Evolutionary conservation across 371 early-diverging fungal species (phyloP).

Genomic region (Mucor irregularis): DNA sequence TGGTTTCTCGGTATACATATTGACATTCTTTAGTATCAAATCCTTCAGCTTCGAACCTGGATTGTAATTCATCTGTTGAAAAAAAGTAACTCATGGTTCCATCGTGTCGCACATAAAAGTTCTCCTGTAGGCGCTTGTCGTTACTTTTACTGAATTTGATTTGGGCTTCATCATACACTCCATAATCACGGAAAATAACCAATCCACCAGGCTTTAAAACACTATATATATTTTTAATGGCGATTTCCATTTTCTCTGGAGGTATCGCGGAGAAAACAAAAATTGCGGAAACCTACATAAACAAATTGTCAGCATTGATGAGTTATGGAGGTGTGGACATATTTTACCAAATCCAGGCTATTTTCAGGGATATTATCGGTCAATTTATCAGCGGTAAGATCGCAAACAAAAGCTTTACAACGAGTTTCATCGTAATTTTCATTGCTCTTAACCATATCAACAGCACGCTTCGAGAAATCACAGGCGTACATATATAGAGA

Average conservation of each 20-base stretch:
- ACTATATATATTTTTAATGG: constrained; percentile 65
- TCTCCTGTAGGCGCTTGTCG: constrained; percentile 75
- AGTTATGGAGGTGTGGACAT: background rate
- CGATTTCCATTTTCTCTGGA: constrained; percentile 73
- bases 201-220: constrained; percentile 77
- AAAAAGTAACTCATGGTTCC: constrained; percentile 77
- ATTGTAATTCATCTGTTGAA: constrained; percentile 54
- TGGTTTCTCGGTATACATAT: constrained; percentile 80
- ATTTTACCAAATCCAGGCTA: constrained; percentile 65
- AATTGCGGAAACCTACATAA: constrained; percentile 63
- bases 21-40: constrained; percentile 69
- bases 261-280: constrained; percentile 88
- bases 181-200: constrained; percentile 89
- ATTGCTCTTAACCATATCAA: constrained; percentile 76
- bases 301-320: background rate
- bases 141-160: constrained; percentile 74
- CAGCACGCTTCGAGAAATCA: constrained; percentile 82
- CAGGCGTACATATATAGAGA: constrained; percentile 77
- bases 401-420: constrained; percentile 84
- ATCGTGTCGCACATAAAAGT: constrained; percentile 90
- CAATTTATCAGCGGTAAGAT: constrained; percentile 70
- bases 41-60: constrained; percentile 63
- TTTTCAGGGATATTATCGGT: constrained; percentile 62
- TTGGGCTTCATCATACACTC: constrained; percentile 86
- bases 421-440: constrained; percentile 60